These are phyloP conservation scores for Tetrahymena borealis DNA, from an alignment of 73 alveolate genomes.

Conservation along the genomic window DNA sequence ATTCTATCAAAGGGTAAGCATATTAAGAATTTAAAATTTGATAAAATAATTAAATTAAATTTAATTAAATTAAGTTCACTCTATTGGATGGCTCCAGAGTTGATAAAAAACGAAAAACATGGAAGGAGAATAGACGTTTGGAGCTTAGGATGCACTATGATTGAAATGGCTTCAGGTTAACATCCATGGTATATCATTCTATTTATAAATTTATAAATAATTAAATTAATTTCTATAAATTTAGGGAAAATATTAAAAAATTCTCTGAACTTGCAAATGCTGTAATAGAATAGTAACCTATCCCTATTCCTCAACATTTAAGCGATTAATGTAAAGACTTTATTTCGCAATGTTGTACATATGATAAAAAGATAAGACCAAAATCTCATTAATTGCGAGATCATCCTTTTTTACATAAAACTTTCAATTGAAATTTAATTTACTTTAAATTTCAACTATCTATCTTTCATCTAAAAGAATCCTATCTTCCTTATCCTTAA, in stretches of 20 bases:
- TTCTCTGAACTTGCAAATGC: neutral
- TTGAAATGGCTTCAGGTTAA: constrained; percentile 64
- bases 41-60: neutral
- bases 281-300: neutral
- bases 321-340: constrained; percentile 72
- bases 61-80: constrained; percentile 39
- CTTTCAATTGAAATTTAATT: neutral
- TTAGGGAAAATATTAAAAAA: neutral
- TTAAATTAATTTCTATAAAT: neutral
- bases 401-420: constrained; percentile 48
- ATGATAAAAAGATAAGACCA: constrained; percentile 53
- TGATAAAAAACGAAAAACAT: constrained; percentile 55
- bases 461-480: neutral
- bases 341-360: constrained; percentile 62
- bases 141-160: constrained; percentile 72
- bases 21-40: neutral
- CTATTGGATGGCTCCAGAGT: constrained; percentile 95
- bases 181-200: constrained; percentile 47
- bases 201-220: neutral
- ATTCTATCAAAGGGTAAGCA: neutral
- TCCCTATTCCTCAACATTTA: constrained; percentile 73
- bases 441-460: neutral
- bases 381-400: constrained; percentile 25
- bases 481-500: no score
- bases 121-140: constrained; percentile 65